These are phyloP conservation scores for Penicillium maclennaniae DNA, from an alignment of 495 filamentous ascomycete species.

Conservation along the genomic window DNA sequence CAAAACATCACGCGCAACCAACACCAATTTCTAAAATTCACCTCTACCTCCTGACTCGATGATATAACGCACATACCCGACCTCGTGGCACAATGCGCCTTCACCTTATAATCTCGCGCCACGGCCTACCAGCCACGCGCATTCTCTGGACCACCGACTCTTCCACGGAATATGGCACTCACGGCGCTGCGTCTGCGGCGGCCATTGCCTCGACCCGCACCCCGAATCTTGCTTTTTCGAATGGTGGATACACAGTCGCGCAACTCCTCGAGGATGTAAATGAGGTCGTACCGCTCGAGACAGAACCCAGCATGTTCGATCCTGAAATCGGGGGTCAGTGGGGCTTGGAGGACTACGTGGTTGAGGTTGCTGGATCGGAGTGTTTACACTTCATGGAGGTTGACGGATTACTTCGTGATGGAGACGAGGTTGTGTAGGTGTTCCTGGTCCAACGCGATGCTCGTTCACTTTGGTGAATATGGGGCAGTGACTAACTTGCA, in stretches of 20 bases:
- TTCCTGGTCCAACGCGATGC: not conserved
- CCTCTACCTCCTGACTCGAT: conserved; percentile 9
- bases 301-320: conserved; percentile 41
- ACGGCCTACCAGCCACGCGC: conserved; percentile 70
- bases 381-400: conserved; percentile 84
- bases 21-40: not conserved
- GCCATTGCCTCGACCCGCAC: conserved; percentile 35
- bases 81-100: conserved; percentile 62
- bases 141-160: conserved; percentile 65
- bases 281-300: conserved; percentile 79
- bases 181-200: conserved; percentile 27
- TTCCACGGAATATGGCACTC: conserved; percentile 27
- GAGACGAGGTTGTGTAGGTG: conserved; percentile 78
- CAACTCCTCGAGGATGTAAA: conserved; percentile 81
- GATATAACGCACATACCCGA: conserved; percentile 6
- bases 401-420: conserved; percentile 66
- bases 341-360: conserved; percentile 91
- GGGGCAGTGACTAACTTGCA: not conserved
- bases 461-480: not conserved
- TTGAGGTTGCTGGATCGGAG: conserved; percentile 80
- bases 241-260: conserved; percentile 65
- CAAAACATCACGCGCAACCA: conserved; percentile 1
- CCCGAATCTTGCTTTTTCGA: conserved; percentile 46
- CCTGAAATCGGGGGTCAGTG: conserved; percentile 53
- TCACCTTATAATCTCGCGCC: conserved; percentile 74